These are phyloP conservation scores for Penstemon barbatus DNA, from an alignment of 257 asterid species.

Conservation along the genomic window DNA sequence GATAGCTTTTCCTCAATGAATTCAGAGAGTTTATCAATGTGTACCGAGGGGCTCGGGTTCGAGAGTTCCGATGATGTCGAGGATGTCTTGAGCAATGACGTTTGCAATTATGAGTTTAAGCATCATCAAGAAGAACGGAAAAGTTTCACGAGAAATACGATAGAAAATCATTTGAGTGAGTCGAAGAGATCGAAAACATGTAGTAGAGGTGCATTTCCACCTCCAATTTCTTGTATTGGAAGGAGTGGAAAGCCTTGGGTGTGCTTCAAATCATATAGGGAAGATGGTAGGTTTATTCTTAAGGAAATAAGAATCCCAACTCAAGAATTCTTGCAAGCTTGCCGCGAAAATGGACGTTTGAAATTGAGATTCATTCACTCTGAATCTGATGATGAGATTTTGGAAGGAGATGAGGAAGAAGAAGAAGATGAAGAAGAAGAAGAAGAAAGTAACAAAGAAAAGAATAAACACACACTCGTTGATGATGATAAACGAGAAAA, in stretches of 20 bases:
- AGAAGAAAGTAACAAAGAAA: conserved; percentile 22
- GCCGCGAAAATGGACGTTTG: conserved; percentile 80
- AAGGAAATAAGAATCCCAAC: conserved; percentile 67
- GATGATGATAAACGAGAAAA: too few species aligned
- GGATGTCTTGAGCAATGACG: conserved; percentile 39
- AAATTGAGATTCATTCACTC: conserved; percentile 57
- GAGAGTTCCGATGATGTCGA: conserved; percentile 66
- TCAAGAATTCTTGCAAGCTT: conserved; percentile 69
- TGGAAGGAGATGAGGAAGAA: conserved; percentile 6
- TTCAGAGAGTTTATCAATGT: conserved; percentile 50
- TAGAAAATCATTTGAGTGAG: too few species aligned
- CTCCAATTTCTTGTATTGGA: conserved; percentile 83
- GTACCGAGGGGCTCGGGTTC: conserved; percentile 75
- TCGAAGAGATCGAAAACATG: neutral
- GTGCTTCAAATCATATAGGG: conserved; percentile 52
- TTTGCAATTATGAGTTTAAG: conserved; percentile 3
- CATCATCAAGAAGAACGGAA: too few species aligned
- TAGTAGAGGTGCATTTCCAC: conserved; percentile 51
- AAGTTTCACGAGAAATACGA: neutral
- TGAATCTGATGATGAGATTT: conserved; percentile 45
- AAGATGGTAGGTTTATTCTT: conserved; percentile 79
- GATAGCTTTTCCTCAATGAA: conserved; percentile 55
- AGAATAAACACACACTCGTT: too few species aligned
- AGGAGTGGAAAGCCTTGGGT: conserved; percentile 77
- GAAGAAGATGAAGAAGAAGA: neutral